Evolutionary conservation across 106 monocot genomes (phyloP).

Genomic region (Agapanthus africanus): DNA sequence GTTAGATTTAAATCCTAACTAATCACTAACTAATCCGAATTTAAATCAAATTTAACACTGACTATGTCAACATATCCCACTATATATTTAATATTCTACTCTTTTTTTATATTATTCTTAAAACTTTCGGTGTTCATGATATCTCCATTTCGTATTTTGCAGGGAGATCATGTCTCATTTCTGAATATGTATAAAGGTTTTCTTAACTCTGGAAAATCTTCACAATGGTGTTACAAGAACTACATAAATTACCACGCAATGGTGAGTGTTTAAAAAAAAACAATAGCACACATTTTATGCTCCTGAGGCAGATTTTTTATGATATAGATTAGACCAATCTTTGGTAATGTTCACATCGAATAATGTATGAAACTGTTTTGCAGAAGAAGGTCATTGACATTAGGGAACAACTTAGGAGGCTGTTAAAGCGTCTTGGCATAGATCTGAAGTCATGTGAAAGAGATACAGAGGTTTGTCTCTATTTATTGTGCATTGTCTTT

Average conservation of each 20-base stretch:
- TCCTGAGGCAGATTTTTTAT: neutral
- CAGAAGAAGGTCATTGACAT: constrained; percentile 97
- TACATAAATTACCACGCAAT: constrained; percentile 90
- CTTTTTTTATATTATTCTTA: too few species aligned
- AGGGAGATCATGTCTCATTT: constrained; percentile 93
- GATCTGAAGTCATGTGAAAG: constrained; percentile 67
- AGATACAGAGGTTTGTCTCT: constrained; percentile 58
- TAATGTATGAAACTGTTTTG: constrained; percentile 12
- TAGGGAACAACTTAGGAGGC: constrained; percentile 67
- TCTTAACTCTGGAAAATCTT: constrained; percentile 73
- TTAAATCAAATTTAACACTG: too few species aligned
- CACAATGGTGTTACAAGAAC: constrained; percentile 95
- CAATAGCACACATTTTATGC: neutral
- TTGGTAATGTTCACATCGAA: neutral
- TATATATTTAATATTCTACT: too few species aligned
- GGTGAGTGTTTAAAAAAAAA: constrained; percentile 28
- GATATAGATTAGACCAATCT: neutral
- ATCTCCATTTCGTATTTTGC: constrained; percentile 11
- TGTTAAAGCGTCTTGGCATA: constrained; percentile 70
- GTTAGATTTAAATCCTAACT: too few species aligned
- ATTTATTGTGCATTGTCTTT: too few species aligned
- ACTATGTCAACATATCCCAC: too few species aligned
- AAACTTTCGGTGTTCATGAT: neutral
- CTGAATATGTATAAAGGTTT: constrained; percentile 93
- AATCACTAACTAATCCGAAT: too few species aligned